Evolutionary conservation across 441 rosid species (phyloP).

Genomic region (Omphalea diandra): DNA sequence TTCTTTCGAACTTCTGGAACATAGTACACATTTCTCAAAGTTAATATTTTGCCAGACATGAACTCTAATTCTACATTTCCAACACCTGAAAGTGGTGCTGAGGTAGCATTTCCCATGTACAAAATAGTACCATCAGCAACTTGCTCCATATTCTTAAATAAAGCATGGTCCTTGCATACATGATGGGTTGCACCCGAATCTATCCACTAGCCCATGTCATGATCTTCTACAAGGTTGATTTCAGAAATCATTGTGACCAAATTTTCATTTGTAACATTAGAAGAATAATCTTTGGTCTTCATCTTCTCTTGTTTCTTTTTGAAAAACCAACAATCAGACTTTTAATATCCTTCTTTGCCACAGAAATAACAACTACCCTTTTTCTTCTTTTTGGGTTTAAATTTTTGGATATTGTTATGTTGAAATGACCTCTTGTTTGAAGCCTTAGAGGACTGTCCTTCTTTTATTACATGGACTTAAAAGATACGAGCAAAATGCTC

Average conservation of each 20-base stretch:
- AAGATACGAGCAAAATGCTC: too few relatives aligned
- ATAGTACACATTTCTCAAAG: background rate
- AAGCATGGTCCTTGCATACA: too few relatives aligned
- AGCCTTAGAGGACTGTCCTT: too few relatives aligned
- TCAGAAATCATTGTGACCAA: background rate
- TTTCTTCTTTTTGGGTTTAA: too few relatives aligned
- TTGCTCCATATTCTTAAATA: too few relatives aligned
- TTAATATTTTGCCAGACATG: background rate
- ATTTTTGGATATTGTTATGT: too few relatives aligned
- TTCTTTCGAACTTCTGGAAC: slow-evolving; percentile 3
- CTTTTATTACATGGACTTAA: too few relatives aligned
- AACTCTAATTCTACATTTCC: background rate
- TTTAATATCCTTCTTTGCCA: too few relatives aligned
- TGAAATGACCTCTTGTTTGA: too few relatives aligned
- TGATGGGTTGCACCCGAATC: too few relatives aligned
- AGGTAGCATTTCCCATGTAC: background rate
- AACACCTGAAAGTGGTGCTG: background rate
- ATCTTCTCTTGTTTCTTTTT: background rate
- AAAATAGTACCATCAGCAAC: background rate
- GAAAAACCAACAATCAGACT: too few relatives aligned
- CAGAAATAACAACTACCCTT: too few relatives aligned
- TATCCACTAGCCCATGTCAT: background rate
- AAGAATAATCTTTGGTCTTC: background rate
- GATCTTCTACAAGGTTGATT: background rate
- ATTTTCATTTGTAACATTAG: background rate